Conservation (phyloP, 176 grass and related monocot genomes). For the Carex cristatella region DNA sequence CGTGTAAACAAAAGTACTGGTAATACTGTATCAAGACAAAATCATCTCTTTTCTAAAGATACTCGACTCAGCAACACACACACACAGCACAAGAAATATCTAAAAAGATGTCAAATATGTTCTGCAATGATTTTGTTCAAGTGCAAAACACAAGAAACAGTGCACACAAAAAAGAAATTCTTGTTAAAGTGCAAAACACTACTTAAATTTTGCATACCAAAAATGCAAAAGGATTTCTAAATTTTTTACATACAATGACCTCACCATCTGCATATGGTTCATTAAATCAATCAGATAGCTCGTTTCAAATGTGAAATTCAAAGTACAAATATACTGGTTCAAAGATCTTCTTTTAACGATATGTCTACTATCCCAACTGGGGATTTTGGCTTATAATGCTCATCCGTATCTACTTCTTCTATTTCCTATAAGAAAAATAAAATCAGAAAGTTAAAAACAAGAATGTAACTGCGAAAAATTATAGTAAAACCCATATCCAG, state of each 20-base stretch:
- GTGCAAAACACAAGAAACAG: conserved; percentile 9
- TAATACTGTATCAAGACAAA: too few species aligned
- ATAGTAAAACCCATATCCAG: neutral
- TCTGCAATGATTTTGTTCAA: neutral
- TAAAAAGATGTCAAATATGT: neutral
- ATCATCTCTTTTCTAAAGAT: too few species aligned
- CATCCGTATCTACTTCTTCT: conserved; percentile 95
- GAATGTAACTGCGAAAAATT: neutral
- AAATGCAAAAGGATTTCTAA: neutral
- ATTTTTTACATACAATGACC: conserved; percentile 21
- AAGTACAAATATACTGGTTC: conserved; percentile 28
- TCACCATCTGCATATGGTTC: neutral
- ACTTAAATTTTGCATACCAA: neutral
- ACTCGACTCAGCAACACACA: neutral
- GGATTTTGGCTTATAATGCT: conserved; percentile 82
- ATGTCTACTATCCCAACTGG: conserved; percentile 66
- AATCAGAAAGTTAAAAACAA: neutral
- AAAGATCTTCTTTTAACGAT: conserved; percentile 59
- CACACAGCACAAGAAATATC: neutral
- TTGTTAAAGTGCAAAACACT: neutral
- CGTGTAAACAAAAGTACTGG: too few species aligned
- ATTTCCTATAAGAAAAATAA: conserved; percentile 49
- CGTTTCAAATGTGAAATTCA: neutral
- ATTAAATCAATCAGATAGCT: neutral
- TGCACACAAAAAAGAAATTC: neutral